Evolutionary conservation across 441 rosid genomes (phyloP).

Genomic region (Erodium trifolium): DNA sequence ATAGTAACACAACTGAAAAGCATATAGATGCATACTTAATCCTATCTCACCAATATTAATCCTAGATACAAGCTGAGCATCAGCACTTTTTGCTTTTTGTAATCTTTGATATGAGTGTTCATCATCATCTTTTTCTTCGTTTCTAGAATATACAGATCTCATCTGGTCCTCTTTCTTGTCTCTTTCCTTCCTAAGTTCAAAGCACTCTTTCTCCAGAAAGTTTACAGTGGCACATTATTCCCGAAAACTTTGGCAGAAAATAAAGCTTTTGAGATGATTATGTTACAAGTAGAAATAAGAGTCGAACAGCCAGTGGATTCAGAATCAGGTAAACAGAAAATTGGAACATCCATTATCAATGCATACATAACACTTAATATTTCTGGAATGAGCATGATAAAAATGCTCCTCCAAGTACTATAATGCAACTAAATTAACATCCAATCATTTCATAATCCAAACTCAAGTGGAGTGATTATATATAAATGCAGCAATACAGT

Average conservation of each 20-base stretch:
- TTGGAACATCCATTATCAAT: background rate
- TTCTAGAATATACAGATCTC: constrained; percentile 18
- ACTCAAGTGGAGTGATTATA: background rate
- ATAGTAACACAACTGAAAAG: background rate
- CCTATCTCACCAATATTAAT: constrained; percentile 24
- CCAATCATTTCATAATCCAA: background rate
- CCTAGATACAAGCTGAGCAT: constrained; percentile 24
- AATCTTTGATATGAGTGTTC: constrained; percentile 14
- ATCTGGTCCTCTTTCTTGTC: constrained; percentile 12
- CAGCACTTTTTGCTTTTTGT: constrained; percentile 24
- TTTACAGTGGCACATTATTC: background rate
- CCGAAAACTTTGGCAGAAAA: background rate
- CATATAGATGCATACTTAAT: constrained; percentile 10
- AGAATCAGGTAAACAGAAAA: background rate
- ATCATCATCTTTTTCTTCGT: constrained; percentile 20
- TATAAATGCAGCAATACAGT: background rate
- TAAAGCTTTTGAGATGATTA: background rate
- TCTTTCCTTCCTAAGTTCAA: constrained; percentile 44
- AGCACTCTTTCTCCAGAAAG: constrained; percentile 55
- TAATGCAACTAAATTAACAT: background rate
- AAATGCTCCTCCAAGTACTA: constrained; percentile 3
- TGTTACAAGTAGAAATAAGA: background rate
- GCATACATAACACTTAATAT: background rate
- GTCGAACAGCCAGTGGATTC: background rate
- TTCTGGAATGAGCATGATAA: background rate